Percentiles rank a stretch among this genome's conserved stretches.
These are phyloP conservation scores for Rhizopus arrhizus DNA, from an alignment of 371 early-diverging fungal species.

Conservation along the genomic window DNA sequence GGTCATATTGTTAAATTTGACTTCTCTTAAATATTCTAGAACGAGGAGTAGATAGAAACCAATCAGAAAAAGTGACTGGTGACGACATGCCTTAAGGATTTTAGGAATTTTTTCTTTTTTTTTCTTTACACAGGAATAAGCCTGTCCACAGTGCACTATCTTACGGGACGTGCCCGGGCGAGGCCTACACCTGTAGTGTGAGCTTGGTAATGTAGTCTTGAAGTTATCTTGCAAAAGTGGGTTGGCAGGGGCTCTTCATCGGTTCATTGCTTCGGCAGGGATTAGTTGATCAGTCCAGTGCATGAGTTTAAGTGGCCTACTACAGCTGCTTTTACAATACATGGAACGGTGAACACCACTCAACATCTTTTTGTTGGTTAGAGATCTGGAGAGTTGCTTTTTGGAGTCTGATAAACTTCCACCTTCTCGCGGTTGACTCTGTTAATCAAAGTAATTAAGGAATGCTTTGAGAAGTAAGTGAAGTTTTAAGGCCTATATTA, in stretches of 20 bases:
- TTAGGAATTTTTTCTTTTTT: conserved; percentile 4
- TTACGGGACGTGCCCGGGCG: neutral
- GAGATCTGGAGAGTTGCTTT: neutral
- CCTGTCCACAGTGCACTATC: conserved; percentile 5
- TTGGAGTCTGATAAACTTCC: conserved; percentile 15
- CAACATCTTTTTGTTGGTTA: conserved; percentile 12
- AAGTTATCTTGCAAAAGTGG: conserved; percentile 13
- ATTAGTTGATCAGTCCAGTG: conserved; percentile 9
- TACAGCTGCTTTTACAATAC: conserved; percentile 11
- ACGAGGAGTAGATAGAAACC: too few relatives aligned
- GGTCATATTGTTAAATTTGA: too few relatives aligned
- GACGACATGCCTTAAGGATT: neutral
- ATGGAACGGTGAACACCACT: conserved; percentile 1
- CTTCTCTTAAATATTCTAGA: too few relatives aligned
- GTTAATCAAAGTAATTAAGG: conserved; percentile 14
- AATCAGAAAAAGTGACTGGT: neutral
- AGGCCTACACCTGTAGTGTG: conserved; percentile 11
- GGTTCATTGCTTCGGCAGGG: conserved; percentile 10
- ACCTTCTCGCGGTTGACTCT: conserved; percentile 16
- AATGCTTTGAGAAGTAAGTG: conserved; percentile 15
- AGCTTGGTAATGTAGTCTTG: conserved; percentile 10
- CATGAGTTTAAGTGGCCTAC: conserved; percentile 12
- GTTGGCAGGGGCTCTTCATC: conserved; percentile 5
- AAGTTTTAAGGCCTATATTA: conserved; percentile 10
- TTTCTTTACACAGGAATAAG: neutral